Conservation (phyloP, 129 eudicot genomes). For the Centrapalus pauciflorus region DNA sequence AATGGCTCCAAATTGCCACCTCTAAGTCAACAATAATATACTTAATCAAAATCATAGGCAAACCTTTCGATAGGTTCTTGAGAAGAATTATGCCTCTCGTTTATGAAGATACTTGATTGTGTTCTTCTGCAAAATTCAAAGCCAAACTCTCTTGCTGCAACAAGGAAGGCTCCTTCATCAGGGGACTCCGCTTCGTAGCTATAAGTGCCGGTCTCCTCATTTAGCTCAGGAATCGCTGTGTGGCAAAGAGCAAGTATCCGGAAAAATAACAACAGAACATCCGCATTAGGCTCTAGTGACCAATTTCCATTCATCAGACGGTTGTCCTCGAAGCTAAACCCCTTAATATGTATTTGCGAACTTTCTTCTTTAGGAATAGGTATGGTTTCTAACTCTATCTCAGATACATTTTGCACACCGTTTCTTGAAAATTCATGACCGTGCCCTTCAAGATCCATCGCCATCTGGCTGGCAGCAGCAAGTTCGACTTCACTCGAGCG, state of each 20-base stretch:
- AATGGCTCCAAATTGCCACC: not conserved
- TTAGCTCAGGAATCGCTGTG: slow-evolving; percentile 91
- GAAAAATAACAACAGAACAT: slow-evolving; percentile 59
- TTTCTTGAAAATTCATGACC: slow-evolving; percentile 20
- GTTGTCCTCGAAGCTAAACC: slow-evolving; percentile 81
- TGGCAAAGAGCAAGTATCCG: slow-evolving; percentile 89
- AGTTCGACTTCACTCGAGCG: slow-evolving; percentile 88
- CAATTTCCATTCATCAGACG: slow-evolving; percentile 86
- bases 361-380: slow-evolving; percentile 39
- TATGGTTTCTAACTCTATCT: slow-evolving; percentile 63
- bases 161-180: slow-evolving; percentile 97
- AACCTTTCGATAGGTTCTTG: slow-evolving; percentile 80
- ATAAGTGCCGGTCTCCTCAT: slow-evolving; percentile 59
- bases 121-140: slow-evolving; percentile 82
- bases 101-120: slow-evolving; percentile 79
- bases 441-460: slow-evolving; percentile 71
- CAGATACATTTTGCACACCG: slow-evolving; percentile 36
- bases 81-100: slow-evolving; percentile 61
- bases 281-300: slow-evolving; percentile 62
- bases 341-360: slow-evolving; percentile 45
- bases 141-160: slow-evolving; percentile 97
- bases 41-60: not conserved
- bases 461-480: slow-evolving; percentile 96
- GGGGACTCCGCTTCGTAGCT: slow-evolving; percentile 97
- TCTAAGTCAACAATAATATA: slow-evolving; percentile 5